Evolutionary conservation across 2,329 filamentous ascomycete genomes (phyloP), one percentile per base, ranked within the genome.

Genomic region (Pseudocercospora ulei): DNA sequence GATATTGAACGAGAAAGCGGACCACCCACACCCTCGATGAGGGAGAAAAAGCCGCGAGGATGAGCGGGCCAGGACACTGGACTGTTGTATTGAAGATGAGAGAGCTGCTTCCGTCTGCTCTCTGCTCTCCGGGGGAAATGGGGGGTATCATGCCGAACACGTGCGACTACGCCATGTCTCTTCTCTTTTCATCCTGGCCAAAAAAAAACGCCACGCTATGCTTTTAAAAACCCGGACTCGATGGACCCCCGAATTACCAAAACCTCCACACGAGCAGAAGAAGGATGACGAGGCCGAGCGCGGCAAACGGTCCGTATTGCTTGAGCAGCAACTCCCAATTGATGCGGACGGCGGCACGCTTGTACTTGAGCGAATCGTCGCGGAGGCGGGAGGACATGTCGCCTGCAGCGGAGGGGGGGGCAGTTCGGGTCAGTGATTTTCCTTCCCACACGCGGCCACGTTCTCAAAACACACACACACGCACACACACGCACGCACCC

Each of bases 301-400:
- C 84, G 17, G 74, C 88, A 63, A 96, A 78, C 2, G 90, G 90
- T 1, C 86, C 90, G 59, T 96, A 98, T 66, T 95, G 88, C 71
- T 95, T 95, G 46, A 96, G 51, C 60, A 98, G 67, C 61, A 96
- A 66, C 63, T 98, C 88, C 92, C 90, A 98, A 63, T 98, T 98
- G 62, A 98, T 98, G 58, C 82, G 75, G 40, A 94, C 86, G 1
- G 90, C 90, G 3, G 90, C 90, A 59, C 81, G 79, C 57, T 81
- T 76, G 66, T 98, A 98, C 66, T 94, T 96, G 63, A 80, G 84
- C 61, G 82, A 90, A 59, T 98, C 90, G 60, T 98, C 90, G 48
- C 84, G 71, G 60, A 98, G 65, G 46, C 88, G 71, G 40, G 77
- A 81, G 30, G 44, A 48, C 49, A 51, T 51, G 27, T 51, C 49